phyloP scores from a whole-genome alignment of 495 filamentous ascomycete species.

The Tuber melanosporum region DNA sequence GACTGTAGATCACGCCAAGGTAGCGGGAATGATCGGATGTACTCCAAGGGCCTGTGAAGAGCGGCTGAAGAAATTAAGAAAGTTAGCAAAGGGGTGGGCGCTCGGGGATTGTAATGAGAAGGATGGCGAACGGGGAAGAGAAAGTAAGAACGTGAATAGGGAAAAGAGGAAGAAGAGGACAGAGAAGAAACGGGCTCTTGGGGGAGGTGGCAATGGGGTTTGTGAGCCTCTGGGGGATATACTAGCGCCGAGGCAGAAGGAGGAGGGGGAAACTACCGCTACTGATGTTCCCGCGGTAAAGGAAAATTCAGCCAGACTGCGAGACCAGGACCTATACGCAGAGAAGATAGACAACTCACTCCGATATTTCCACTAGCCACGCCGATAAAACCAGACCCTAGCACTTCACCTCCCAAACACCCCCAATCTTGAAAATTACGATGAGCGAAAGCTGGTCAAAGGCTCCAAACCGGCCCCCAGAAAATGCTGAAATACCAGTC shows the following conservation, averaged over 20 bases:
- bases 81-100: slow-evolving; percentile 32
- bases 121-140: slow-evolving; percentile 4
- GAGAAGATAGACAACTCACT: neutral
- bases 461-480: neutral
- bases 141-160: neutral
- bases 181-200: neutral
- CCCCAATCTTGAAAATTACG: neutral
- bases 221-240: neutral
- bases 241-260: neutral
- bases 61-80: slow-evolving; percentile 41
- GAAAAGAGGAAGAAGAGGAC: neutral
- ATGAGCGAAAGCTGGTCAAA: neutral
- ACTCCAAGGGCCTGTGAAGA: slow-evolving; percentile 40
- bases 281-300: neutral
- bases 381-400: neutral
- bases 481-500: neutral
- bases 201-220: neutral
- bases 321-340: neutral
- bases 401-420: neutral
- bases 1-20: slow-evolving; percentile 31
- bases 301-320: neutral
- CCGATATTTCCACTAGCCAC: neutral
- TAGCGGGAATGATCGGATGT: slow-evolving; percentile 41
- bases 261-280: neutral
- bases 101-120: slow-evolving; percentile 12